phyloP scores from a whole-genome alignment of 2,329 filamentous ascomycete species.

The Aspergillus sp. region DNA sequence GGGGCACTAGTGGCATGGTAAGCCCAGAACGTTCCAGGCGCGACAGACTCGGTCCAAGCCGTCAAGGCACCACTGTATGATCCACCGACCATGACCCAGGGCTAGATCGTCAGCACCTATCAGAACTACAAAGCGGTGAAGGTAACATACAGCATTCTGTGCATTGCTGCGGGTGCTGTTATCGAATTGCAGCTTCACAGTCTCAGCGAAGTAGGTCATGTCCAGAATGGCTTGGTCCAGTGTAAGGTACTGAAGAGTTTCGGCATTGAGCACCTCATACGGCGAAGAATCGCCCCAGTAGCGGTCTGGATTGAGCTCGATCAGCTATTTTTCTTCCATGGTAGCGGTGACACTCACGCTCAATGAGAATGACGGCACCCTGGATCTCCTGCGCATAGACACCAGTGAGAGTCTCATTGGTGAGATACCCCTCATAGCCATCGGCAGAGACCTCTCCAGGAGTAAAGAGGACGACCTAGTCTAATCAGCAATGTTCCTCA shows the following conservation, averaged over 20 bases:
- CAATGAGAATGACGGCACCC: slow-evolving; percentile 57
- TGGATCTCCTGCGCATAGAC: slow-evolving; percentile 54
- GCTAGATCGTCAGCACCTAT: slow-evolving; percentile 30
- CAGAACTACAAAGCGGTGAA: not conserved
- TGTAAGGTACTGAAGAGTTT: slow-evolving; percentile 57
- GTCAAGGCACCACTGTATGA: slow-evolving; percentile 60
- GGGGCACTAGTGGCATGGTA: slow-evolving; percentile 60
- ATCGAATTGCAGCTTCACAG: slow-evolving; percentile 55
- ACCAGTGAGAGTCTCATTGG: slow-evolving; percentile 53
- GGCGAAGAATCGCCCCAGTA: slow-evolving; percentile 62
- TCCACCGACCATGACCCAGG: slow-evolving; percentile 60
- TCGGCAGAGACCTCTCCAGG: slow-evolving; percentile 55
- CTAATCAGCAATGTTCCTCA: not conserved
- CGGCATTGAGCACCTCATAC: slow-evolving; percentile 52
- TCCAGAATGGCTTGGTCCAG: slow-evolving; percentile 57
- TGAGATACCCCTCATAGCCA: slow-evolving; percentile 53
- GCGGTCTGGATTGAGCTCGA: slow-evolving; percentile 44
- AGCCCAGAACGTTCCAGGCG: slow-evolving; percentile 61
- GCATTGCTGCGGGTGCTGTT: slow-evolving; percentile 6
- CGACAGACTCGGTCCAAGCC: slow-evolving; percentile 56
- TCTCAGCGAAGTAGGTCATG: slow-evolving; percentile 57
- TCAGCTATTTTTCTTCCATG: not conserved
- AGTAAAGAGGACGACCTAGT: slow-evolving; percentile 52
- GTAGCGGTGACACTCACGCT: slow-evolving; percentile 44
- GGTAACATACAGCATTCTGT: slow-evolving; percentile 24